Evolutionary conservation across 2,329 filamentous ascomycete genomes (phyloP).

Genomic region (Fusarium sp.): DNA sequence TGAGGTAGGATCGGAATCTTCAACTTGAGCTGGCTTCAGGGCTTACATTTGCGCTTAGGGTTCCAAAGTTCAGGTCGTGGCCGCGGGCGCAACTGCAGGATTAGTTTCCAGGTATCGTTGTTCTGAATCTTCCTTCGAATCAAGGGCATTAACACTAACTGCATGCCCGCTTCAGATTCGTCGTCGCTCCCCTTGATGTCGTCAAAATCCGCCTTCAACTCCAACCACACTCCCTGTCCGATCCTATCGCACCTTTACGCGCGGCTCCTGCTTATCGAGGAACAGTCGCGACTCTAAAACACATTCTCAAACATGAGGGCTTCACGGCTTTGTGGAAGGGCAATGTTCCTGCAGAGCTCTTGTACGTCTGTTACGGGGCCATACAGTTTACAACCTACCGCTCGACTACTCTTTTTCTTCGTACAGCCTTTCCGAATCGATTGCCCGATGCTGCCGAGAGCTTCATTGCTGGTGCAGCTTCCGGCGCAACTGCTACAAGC

Average conservation of each 20-base stretch:
- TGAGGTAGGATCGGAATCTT: conserved; percentile 56
- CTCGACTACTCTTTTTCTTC: conserved; percentile 73
- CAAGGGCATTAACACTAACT: conserved; percentile 23
- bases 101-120: conserved; percentile 82
- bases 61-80: conserved; percentile 64
- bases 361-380: conserved; percentile 92
- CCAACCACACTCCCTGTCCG: conserved; percentile 83
- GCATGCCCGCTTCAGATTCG: conserved; percentile 67
- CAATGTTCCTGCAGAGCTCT: conserved; percentile 92
- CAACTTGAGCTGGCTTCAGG: background rate
- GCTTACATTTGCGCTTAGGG: conserved; percentile 52
- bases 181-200: conserved; percentile 94
- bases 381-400: conserved; percentile 92
- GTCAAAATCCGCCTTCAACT: conserved; percentile 98
- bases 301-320: conserved; percentile 84
- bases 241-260: conserved; percentile 70
- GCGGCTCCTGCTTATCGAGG: conserved; percentile 71
- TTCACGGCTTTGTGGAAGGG: conserved; percentile 94
- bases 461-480: conserved; percentile 83
- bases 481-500: conserved; percentile 83
- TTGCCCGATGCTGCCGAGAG: conserved; percentile 76
- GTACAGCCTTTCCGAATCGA: conserved; percentile 54
- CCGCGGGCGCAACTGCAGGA: conserved; percentile 73
- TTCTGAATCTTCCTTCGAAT: background rate
- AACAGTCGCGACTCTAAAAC: conserved; percentile 76